Evolutionary conservation across 176 grass and related monocot species (phyloP).

Genomic region (Chloris gayana): DNA sequence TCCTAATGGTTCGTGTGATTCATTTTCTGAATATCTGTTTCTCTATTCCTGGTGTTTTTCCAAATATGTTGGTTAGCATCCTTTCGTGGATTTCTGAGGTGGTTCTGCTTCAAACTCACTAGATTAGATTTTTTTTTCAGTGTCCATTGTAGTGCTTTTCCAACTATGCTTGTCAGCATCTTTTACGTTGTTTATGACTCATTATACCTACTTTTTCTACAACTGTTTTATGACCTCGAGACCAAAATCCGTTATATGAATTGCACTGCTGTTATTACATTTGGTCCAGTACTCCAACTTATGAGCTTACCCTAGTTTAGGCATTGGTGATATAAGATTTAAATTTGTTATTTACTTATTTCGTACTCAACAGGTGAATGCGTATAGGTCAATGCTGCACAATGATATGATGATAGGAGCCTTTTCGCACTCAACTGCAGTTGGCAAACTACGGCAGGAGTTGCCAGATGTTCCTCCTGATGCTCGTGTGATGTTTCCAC

Average conservation of each 20-base stretch:
- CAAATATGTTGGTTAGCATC: no score
- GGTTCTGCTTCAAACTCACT: background rate
- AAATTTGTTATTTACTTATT: slow-evolving; percentile 16
- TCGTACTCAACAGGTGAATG: slow-evolving; percentile 74
- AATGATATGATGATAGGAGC: slow-evolving; percentile 96
- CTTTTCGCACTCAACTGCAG: slow-evolving; percentile 96
- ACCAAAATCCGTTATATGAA: background rate
- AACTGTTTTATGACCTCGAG: background rate
- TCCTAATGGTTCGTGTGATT: slow-evolving; percentile 4
- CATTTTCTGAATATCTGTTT: background rate
- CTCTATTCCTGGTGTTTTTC: no score
- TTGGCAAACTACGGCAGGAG: slow-evolving; percentile 85
- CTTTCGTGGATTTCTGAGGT: no score
- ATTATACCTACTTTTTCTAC: background rate
- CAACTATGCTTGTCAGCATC: background rate
- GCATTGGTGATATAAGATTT: background rate
- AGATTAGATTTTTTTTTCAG: background rate
- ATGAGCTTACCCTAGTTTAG: background rate
- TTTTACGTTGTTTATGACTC: background rate
- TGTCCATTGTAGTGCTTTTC: background rate
- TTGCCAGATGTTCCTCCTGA: slow-evolving; percentile 79
- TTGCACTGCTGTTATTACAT: background rate
- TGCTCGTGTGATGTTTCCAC: slow-evolving; percentile 76
- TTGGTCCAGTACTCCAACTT: background rate
- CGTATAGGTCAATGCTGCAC: slow-evolving; percentile 88